Base-by-base conservation (phyloP, 2,329 filamentous ascomycete genomes). In the Pestalotiopsis sp. region DNA sequence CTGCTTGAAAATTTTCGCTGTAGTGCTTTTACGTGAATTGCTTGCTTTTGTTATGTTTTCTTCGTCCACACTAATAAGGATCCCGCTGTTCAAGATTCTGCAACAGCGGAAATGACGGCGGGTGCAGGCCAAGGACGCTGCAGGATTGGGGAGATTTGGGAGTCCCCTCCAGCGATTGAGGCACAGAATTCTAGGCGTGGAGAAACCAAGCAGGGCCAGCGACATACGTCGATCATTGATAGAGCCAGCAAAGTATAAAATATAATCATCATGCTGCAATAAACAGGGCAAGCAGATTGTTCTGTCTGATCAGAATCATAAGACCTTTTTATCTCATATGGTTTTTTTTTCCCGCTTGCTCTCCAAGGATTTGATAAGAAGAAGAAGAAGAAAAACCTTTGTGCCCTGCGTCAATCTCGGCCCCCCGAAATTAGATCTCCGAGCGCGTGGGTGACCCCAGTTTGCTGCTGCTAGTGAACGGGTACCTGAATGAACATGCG, bases 401-500 rank as follows among this genome's bases (percentile, higher is more conserved):
- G 44, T 52, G 44, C 44, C 44, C 44, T 52, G 44, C 17, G 44
- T 52, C 44, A 52, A 52, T 52, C 44, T 52, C 44, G 44, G 44
- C 44, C 44, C 5, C 44, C 44, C 44, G 44, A 52, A 52, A 52
- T 52, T 17, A 52, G 44, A 52, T 52, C 44, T 22, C n/a, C 44
- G 17, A 20, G 44, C 20, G 44, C 44, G 17, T 52, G 44, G 44
- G 44, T 52, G 44, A 52, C 44, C 44, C 44, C 44, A 52, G 44
- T 52, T 52, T 17, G 17, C 30, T 61, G 26, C 58, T 35, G 38
- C 38, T 61, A 61, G 58, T 22, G 58, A 61, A 61, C 58, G 58
- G 58, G 58, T 61, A 61, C 58, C 58, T 61, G 58, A 61, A 39
- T 35, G n/a, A 20, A 39, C n/a, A 20, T 39, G 44, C 44, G 44